A percentile compares a stretch with the other conserved stretches of the same genome.
These are phyloP conservation scores for Setaria viridis DNA, from an alignment of 202 grass and related monocot species.

Conservation along the genomic window DNA sequence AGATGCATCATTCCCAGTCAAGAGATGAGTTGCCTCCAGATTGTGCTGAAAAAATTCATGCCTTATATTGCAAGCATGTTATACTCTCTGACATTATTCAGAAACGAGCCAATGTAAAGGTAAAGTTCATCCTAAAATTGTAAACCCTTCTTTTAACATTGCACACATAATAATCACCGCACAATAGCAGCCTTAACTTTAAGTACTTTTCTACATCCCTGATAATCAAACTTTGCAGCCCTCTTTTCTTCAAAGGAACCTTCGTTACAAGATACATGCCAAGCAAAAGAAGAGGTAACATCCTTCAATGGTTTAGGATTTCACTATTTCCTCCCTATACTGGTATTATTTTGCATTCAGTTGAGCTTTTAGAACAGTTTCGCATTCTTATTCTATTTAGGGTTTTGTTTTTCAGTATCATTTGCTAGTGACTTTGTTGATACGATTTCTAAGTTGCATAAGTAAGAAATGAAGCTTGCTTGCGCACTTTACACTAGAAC, in stretches of 20 bases:
- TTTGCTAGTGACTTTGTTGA: slow-evolving; percentile 4
- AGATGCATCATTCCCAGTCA: slow-evolving; percentile 64
- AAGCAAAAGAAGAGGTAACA: slow-evolving; percentile 81
- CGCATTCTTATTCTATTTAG: not conserved
- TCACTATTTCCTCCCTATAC: not conserved
- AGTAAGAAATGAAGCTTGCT: not conserved
- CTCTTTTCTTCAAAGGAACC: slow-evolving; percentile 78
- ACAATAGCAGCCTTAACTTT: not conserved
- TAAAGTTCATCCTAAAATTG: slow-evolving; percentile 49
- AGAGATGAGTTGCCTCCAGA: slow-evolving; percentile 51
- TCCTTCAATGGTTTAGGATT: slow-evolving; percentile 22
- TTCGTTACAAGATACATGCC: slow-evolving; percentile 76
- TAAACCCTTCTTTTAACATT: slow-evolving; percentile 10
- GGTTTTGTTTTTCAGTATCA: not conserved
- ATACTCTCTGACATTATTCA: slow-evolving; percentile 71
- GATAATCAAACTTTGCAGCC: slow-evolving; percentile 65
- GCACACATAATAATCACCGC: not conserved
- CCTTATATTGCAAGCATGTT: slow-evolving; percentile 68
- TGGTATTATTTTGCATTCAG: slow-evolving; percentile 23
- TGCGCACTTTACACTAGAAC: slow-evolving; percentile 11
- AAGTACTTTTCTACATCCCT: slow-evolving; percentile 28
- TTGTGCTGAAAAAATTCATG: slow-evolving; percentile 64
- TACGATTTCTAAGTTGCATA: slow-evolving; percentile 15
- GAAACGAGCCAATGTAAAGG: slow-evolving; percentile 58
- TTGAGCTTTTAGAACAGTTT: slow-evolving; percentile 10